A percentile compares a stretch with the other conserved stretches of the same genome.
Evolutionary conservation across 352 stramenopile species (phyloP).

Genomic region (Globisporangium mamillatum): DNA sequence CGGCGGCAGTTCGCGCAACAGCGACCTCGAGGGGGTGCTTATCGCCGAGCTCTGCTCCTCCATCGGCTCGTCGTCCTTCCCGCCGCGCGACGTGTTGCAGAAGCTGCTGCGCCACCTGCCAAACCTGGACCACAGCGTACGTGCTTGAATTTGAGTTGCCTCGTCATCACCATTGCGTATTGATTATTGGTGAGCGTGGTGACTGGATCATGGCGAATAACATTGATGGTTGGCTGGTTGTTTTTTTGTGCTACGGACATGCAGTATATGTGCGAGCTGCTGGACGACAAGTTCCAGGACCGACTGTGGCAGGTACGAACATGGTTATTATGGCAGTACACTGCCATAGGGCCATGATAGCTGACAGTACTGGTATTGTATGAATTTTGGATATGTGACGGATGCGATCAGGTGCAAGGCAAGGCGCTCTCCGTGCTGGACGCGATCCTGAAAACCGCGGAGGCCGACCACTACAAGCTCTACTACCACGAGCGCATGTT

Average conservation of each 20-base stretch:
- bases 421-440: conserved; percentile 79
- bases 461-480: conserved; percentile 63
- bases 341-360: not conserved
- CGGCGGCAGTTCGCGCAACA: conserved; percentile 27
- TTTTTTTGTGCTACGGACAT: not conserved
- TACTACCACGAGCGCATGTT: conserved; percentile 53
- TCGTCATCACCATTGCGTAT: no score
- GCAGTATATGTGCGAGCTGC: conserved; percentile 79
- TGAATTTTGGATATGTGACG: not conserved
- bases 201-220: not conserved
- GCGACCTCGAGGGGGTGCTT: conserved; percentile 65
- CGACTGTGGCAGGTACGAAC: conserved; percentile 58
- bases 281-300: conserved; percentile 85
- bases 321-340: not conserved
- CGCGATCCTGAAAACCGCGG: conserved; percentile 51
- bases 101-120: conserved; percentile 73
- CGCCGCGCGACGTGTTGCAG: conserved; percentile 70
- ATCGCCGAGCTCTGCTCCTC: conserved; percentile 78
- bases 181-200: not conserved
- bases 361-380: not conserved
- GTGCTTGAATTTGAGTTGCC: not conserved
- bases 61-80: conserved; percentile 76
- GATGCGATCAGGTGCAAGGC: conserved; percentile 42
- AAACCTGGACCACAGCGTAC: conserved; percentile 67
- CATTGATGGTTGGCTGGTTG: not conserved